These are phyloP conservation scores for Phyllosticta capitalensis DNA, from an alignment of 2,329 filamentous ascomycete genomes.

Conservation along the genomic window DNA sequence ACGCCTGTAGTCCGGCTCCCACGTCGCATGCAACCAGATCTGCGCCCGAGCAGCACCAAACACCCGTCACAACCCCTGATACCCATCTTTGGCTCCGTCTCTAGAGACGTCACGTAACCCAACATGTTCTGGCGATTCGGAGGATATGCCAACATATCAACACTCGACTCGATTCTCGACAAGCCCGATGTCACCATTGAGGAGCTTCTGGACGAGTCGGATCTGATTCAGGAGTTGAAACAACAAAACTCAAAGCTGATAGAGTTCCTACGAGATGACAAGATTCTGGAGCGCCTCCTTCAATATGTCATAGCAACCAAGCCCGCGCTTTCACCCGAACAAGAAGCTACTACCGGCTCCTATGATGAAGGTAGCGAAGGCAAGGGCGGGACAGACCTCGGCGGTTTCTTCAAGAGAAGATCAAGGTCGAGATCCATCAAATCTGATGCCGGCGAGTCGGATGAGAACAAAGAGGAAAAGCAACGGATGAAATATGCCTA, in stretches of 20 bases:
- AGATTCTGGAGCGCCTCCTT: conserved; percentile 73
- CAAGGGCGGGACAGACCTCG: conserved; percentile 25
- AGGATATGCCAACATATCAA: conserved; percentile 94
- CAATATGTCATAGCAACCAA: conserved; percentile 84
- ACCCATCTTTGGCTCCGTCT: background rate
- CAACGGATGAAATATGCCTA: conserved; percentile 89
- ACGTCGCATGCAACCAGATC: conserved; percentile 6
- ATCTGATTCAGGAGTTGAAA: conserved; percentile 95
- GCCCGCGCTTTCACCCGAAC: conserved; percentile 31
- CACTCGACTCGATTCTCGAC: conserved; percentile 93
- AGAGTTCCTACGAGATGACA: conserved; percentile 84
- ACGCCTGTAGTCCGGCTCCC: background rate
- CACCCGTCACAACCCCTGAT: background rate
- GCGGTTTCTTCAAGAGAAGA: conserved; percentile 38
- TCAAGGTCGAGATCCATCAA: conserved; percentile 35
- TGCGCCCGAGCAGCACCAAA: background rate
- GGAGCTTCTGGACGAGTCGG: conserved; percentile 90
- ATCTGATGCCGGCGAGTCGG: conserved; percentile 33
- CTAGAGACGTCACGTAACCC: conserved; percentile 19
- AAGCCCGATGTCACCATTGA: conserved; percentile 91
- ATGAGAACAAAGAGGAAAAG: conserved; percentile 72
- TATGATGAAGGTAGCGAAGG: conserved; percentile 36
- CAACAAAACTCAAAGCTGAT: conserved; percentile 97
- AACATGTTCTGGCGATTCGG: conserved; percentile 99
- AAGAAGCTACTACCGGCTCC: conserved; percentile 21